Evolutionary conservation across 768 basidiomycete species (phyloP), one percentile per base, ranked within the genome.

Genomic region (Lactarius hatsudake): DNA sequence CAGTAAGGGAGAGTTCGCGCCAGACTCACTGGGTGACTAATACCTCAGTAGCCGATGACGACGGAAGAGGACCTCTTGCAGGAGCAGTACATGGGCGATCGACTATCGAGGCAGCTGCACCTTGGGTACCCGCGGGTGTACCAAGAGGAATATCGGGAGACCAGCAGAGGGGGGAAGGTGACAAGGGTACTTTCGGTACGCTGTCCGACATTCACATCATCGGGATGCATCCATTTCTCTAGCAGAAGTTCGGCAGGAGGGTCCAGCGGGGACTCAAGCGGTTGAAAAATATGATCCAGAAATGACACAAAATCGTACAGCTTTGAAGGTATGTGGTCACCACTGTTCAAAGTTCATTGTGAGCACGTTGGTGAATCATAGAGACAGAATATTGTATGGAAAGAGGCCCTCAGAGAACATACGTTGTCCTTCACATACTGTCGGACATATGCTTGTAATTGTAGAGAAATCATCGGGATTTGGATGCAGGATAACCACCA

Each of bases 361-460:
- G 53, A 68, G 67, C 28, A 64, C 26, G 9, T 9, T 3, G 45
- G 9, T 61, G 34, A 26, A 60, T 43, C 5, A 59, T 13, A 18
- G 36, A 45, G 23, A 23, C 26, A 30, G 54, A 38, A 36, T 28
- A 20, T 7, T 15, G 36, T 13, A 57, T 23, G 51, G 45, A 53
- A 61, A 17, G 13, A 53, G 43, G 45, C 70, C 68, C 70, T 71
- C 70, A 71, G 70, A 64, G 70, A 71, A 71, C 68, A 71, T 71
- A 69, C 62, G 64, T 63, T 71, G 70, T 71, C 70, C 70, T 45
- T 71, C 69, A 70, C 56, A 26, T 40, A 64, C 28, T 43, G 20
- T 71, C 69, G 71, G 71, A 71, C 71, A 71, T 71, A 71, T 71
- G 71, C 71, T 71, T 71, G 71, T 71, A 70, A 66, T 64, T 61